Percentiles rank a stretch among this genome's conserved stretches.
Evolutionary conservation across 164 flowering plant genomes (phyloP).

Genomic region (Tetrastigma voinierianum): DNA sequence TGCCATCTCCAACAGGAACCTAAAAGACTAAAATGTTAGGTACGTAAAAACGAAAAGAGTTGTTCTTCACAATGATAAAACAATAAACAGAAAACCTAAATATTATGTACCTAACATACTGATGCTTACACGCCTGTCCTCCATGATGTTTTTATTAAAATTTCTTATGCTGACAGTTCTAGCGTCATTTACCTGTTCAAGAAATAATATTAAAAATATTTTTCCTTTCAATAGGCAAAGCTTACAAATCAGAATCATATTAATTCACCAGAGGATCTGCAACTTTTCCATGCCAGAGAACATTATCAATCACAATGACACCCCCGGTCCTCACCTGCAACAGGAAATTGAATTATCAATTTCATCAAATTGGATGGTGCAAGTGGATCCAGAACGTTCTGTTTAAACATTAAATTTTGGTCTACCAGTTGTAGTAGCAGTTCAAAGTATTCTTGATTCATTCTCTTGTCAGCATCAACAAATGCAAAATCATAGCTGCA

Average conservation of each 20-base stretch:
- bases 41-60: slow-evolving; percentile 2
- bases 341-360: slow-evolving; percentile 3
- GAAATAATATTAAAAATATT: background rate
- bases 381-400: background rate
- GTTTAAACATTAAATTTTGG: background rate
- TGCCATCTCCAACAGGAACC: slow-evolving; percentile 96
- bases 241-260: background rate
- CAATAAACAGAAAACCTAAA: background rate
- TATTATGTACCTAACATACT: slow-evolving; percentile 72
- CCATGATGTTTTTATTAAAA: slow-evolving; percentile 58
- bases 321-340: slow-evolving; percentile 87
- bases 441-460: slow-evolving; percentile 80
- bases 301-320: slow-evolving; percentile 85
- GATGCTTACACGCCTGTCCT: slow-evolving; percentile 74
- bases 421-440: slow-evolving; percentile 75
- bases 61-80: background rate
- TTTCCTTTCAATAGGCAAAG: background rate
- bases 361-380: background rate
- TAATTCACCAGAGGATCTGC: slow-evolving; percentile 71
- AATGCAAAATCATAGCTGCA: slow-evolving; percentile 94
- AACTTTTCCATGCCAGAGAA: slow-evolving; percentile 96
- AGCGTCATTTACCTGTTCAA: slow-evolving; percentile 67
- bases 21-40: slow-evolving; percentile 17
- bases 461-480: slow-evolving; percentile 91
- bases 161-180: slow-evolving; percentile 70